Conservation (phyloP, 108 stramenopile species). For the Pseudonitzschia multistriata region DNA sequence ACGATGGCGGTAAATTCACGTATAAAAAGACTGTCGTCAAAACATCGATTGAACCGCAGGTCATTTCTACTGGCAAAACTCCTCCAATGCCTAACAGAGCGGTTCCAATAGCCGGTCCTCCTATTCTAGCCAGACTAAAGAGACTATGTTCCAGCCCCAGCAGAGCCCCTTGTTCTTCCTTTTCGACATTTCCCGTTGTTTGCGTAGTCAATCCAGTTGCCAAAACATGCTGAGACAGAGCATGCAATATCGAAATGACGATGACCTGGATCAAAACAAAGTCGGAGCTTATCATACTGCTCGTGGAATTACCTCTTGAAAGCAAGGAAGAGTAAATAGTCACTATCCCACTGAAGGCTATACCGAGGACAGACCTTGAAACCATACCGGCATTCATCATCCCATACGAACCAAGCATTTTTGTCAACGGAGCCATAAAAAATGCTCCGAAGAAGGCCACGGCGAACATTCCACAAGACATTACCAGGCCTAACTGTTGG, state of each 20-base stretch:
- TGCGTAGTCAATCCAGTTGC: conserved; percentile 76
- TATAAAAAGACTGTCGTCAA: background rate
- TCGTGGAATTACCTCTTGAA: background rate
- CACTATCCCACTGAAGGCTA: conserved; percentile 36
- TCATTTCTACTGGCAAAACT: conserved; percentile 28
- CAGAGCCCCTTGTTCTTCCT: conserved; percentile 61
- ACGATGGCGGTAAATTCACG: background rate
- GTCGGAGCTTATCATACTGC: background rate
- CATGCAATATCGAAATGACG: conserved; percentile 40
- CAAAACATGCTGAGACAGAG: conserved; percentile 63
- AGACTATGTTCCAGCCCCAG: conserved; percentile 81
- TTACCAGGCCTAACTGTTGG: conserved; percentile 54
- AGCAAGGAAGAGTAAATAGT: conserved; percentile 11
- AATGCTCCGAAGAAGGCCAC: conserved; percentile 71
- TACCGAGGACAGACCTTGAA: conserved; percentile 26
- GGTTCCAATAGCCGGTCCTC: conserved; percentile 61
- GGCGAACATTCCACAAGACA: conserved; percentile 58
- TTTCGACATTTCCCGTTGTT: conserved; percentile 59
- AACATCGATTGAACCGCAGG: conserved; percentile 33
- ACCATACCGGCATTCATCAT: conserved; percentile 49
- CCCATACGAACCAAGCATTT: conserved; percentile 32
- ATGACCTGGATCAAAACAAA: conserved; percentile 18
- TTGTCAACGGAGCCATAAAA: conserved; percentile 52
- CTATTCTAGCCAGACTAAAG: conserved; percentile 71
- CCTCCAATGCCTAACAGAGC: conserved; percentile 28